phyloP scores from a whole-genome alignment of 495 filamentous ascomycete species.

The Aspergillus panamensis region DNA sequence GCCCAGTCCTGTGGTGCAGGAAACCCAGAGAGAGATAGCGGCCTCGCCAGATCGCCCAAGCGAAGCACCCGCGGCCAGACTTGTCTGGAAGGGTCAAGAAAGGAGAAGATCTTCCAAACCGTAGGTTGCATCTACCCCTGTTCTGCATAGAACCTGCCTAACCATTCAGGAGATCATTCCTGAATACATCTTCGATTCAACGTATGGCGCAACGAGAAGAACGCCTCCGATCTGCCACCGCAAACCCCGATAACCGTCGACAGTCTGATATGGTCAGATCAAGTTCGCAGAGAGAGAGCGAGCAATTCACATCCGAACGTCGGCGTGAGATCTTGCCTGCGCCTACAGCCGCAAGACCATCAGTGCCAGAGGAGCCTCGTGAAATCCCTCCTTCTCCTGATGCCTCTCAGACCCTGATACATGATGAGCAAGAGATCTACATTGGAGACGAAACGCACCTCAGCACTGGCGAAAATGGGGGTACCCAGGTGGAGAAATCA shows the following conservation, averaged over 20 bases:
- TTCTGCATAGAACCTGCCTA: background rate
- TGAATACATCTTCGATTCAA: conserved; percentile 14
- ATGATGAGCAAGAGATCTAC: conserved; percentile 11
- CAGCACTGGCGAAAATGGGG: conserved; percentile 2
- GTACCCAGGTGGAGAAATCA: conserved; percentile 17
- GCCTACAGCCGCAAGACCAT: background rate
- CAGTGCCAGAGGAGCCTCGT: background rate
- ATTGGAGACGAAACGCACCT: conserved; percentile 9
- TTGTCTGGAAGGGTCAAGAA: background rate
- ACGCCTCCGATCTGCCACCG: conserved; percentile 4
- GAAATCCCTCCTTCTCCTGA: conserved; percentile 12
- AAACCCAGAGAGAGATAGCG: conserved; percentile 3
- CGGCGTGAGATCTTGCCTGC: conserved; percentile 17
- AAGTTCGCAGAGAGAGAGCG: background rate
- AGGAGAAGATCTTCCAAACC: conserved; percentile 19
- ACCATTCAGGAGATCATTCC: conserved; percentile 14
- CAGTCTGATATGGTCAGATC: conserved; percentile 17
- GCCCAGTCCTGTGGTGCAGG: background rate
- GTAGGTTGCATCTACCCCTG: conserved; percentile 6
- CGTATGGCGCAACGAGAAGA: conserved; percentile 18
- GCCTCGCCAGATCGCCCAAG: background rate
- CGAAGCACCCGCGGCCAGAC: background rate
- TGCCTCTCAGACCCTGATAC: conserved; percentile 9
- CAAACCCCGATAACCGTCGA: conserved; percentile 5
- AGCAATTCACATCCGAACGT: conserved; percentile 4